Base-by-base conservation (phyloP, 352 stramenopile species). In the Phytopythium montanum region DNA sequence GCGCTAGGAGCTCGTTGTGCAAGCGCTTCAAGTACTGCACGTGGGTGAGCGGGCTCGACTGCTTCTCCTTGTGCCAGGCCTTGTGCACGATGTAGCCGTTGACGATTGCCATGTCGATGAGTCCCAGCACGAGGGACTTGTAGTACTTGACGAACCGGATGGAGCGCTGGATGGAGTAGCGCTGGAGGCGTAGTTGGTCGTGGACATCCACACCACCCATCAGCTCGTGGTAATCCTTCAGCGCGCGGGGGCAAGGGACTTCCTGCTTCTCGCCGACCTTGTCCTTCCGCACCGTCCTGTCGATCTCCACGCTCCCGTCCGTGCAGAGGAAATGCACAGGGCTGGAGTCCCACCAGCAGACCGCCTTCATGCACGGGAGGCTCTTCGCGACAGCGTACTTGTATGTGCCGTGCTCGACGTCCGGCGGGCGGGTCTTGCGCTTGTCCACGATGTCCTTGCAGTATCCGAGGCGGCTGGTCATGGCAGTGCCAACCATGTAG, bases 51-150 rank as follows among this genome's bases (percentile, higher is more conserved):
- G 57, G n/a, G 3, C 21, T 50, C 3, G 45, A 54, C 12, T 16
- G 8, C 56, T 68, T 61, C 25, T 54, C 9, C 33, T 49, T 54
- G 52, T 65, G 38, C 25, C 53, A 65, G 3, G 29, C 36, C n/a
- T 65, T 61, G 51, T 66, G 44, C 1, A 69, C 29, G 14, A 72
- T 68, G 57, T 65, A 65, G 18, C 25, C 54, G 31, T 68, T 71
- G 26, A 70, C 64, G 5, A 68, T 60, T 2, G 60, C 60, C 13
- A 68, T 52, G 28, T 56, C 64, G 5, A 71, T 55, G 0, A 71
- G 38, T 0, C 60, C 56, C 19, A 71, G 60, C 6, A 65, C 57
- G 0, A 71, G 29, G 0, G 50, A 52, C 44, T 65, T 71, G 56
- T 71, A 64, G 39, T 67, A 71, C 33, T 67, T 67, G 1, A 41